A percentile compares a stretch with the other conserved stretches of the same genome.
Conservation (phyloP, 2,329 filamentous ascomycete genomes). For the Cercospora sp. region DNA sequence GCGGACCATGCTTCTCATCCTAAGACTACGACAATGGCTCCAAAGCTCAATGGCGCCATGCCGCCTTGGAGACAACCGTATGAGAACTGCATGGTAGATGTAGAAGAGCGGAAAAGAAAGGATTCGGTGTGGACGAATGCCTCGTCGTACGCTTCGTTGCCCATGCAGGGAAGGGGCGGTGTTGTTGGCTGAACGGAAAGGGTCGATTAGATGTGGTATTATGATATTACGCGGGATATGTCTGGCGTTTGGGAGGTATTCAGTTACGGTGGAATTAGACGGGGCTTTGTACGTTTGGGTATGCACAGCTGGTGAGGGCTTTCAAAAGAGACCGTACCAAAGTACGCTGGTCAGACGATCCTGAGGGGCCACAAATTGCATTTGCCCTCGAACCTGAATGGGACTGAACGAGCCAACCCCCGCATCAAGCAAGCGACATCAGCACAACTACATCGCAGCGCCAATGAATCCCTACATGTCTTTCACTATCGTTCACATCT, state of each 20-base stretch:
- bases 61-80: not conserved
- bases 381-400: not conserved
- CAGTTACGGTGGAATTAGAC: not conserved
- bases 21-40: not conserved
- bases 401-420: not conserved
- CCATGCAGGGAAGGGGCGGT: not conserved
- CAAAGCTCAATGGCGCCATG: not conserved
- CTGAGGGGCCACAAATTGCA: not conserved
- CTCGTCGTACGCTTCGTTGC: not conserved
- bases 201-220: not conserved
- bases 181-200: not conserved
- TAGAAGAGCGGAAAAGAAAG: not conserved
- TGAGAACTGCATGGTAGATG: not conserved
- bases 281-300: not conserved
- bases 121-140: slow-evolving; percentile 1
- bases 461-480: not conserved
- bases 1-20: not conserved
- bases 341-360: not conserved
- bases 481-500: not conserved
- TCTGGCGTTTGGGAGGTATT: not conserved
- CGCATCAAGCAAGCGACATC: not conserved
- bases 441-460: not conserved
- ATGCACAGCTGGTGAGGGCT: not conserved
- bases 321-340: not conserved
- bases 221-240: not conserved